Base-by-base conservation (phyloP, 1,284 basidiomycete species). In the Ceratobasidium sp. region DNA sequence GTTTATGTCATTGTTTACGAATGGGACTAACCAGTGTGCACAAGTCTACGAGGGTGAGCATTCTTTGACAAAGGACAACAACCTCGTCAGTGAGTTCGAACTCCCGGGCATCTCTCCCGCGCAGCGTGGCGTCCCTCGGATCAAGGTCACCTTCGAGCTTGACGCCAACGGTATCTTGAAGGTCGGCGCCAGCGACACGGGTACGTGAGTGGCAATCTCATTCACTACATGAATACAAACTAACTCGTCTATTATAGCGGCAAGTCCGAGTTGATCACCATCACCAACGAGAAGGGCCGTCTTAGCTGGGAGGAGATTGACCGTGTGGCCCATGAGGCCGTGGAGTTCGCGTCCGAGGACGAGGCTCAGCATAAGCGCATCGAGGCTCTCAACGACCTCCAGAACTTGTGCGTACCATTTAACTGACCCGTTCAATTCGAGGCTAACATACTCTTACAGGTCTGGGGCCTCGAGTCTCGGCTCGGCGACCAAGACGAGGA, bases 321-420 rank as follows among this genome's bases (percentile, higher is more conserved):
- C 83, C 93, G 94, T 79, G 96, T 96, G 95, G 93, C 97, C 80
- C 89, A 87, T 77, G 96, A 97, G 83, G 95, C 95, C n/a, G 95
- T 96, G 87, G 92, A 96, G 82, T 97, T 93, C 81, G 94, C 93
- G 38, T 88, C 92, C 30, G 93, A 94, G 86, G 95, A 97, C 82
- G 95, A 96, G 82, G 90, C 91, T 35, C 89, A 95, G 86, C 91
- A n/a, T n/a, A 96, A 96, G 88, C 92, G 92, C 82, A 95, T 97
- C 80, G 96, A 97, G 85, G 89, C 94, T 20, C 89, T 94, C 79
- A 96, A 96, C 88, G 86, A 87, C 59, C 88, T 96, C 46, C 93
- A 92, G 18, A 88, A 91, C 41, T 94, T 93, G 89, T 93, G 12
- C 3, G 50, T 23, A 14, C 50, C 50, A 3, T 14, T 4, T 54